Conservation (phyloP, 225 moss, liverwort and hornwort genomes). For the Thuidium tamariscinum region DNA sequence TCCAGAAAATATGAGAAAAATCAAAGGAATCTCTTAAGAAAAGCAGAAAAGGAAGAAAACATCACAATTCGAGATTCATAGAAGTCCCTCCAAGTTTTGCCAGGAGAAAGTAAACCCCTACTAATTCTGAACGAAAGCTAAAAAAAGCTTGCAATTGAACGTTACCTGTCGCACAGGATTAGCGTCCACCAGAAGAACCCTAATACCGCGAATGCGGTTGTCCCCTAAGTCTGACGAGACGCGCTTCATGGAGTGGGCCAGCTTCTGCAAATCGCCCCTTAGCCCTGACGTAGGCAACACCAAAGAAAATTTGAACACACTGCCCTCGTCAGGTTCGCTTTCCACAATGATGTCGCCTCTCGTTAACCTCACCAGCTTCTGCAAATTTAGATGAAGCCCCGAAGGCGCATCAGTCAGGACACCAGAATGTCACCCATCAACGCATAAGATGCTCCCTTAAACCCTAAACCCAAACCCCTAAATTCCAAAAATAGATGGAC, state of each 20-base stretch:
- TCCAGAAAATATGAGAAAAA: background rate
- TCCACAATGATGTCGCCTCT: constrained; percentile 59
- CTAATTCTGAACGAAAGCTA: background rate
- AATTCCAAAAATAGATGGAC: background rate
- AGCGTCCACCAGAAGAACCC: constrained; percentile 36
- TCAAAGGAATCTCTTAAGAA: background rate
- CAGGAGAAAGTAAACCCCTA: background rate
- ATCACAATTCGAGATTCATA: background rate
- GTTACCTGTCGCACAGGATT: constrained; percentile 64
- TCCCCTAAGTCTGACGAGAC: constrained; percentile 15
- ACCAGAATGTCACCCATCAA: background rate
- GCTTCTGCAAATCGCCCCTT: constrained; percentile 21
- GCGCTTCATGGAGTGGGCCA: constrained; percentile 11
- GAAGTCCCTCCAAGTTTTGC: background rate
- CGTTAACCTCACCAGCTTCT: constrained; percentile 86
- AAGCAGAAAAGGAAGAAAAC: background rate
- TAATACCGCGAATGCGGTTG: constrained; percentile 25
- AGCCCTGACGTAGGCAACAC: constrained; percentile 38
- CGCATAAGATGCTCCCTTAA: background rate
- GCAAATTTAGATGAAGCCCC: background rate
- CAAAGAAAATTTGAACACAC: constrained; percentile 74
- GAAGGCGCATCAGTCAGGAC: background rate
- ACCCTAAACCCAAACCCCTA: background rate
- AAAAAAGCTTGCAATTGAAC: background rate
- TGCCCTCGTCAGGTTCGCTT: constrained; percentile 73